phyloP scores from a whole-genome alignment of 129 eudicot genomes.

The Chrysanthemum seticuspe region DNA sequence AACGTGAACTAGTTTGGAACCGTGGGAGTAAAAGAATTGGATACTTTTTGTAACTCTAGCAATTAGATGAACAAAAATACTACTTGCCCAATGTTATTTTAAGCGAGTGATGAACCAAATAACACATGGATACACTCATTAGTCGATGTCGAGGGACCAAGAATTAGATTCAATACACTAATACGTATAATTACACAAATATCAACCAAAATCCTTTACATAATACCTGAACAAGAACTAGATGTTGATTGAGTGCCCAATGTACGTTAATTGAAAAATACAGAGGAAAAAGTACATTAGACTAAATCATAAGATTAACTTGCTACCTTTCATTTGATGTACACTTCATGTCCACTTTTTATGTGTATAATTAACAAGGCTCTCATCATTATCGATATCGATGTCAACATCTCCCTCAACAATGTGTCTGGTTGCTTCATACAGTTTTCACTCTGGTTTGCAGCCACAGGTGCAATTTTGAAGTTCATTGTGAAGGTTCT shows the following conservation, averaged over 20 bases:
- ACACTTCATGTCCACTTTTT: background rate
- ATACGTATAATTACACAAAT: conserved; percentile 15
- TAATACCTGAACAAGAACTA: conserved; percentile 13
- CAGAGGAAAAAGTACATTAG: background rate
- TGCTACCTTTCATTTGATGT: conserved; percentile 18
- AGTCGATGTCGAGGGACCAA: background rate
- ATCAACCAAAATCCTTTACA: conserved; percentile 22
- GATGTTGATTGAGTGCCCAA: background rate
- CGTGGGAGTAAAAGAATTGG: no score
- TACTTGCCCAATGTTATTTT: no score
- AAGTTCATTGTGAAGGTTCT: conserved; percentile 61
- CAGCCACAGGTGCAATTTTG: conserved; percentile 74
- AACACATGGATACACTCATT: no score
- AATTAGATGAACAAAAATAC: no score
- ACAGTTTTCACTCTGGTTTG: conserved; percentile 33
- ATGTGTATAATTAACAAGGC: conserved; percentile 6
- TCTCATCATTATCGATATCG: background rate
- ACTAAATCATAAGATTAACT: background rate
- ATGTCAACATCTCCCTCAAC: conserved; percentile 8
- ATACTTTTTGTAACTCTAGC: no score
- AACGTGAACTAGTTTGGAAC: no score
- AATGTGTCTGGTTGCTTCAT: background rate
- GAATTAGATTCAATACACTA: background rate
- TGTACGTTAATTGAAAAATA: background rate
- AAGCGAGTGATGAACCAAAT: no score